Conservation (phyloP, 2,329 filamentous ascomycete species). For the Alternaria sp. region DNA sequence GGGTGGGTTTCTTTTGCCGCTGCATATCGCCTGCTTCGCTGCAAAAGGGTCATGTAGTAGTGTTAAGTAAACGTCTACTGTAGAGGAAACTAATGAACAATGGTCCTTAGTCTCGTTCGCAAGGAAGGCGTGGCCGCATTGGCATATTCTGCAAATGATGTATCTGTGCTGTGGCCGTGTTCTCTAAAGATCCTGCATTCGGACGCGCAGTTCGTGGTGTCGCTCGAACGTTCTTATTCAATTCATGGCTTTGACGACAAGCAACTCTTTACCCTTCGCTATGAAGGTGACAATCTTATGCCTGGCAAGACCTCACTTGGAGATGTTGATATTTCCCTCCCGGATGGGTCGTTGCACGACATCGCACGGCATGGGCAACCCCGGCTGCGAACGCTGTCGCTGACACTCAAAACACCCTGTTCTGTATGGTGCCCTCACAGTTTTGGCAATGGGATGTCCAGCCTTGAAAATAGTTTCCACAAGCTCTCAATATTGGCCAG, state of each 20-base stretch:
- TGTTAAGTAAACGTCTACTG: too few species aligned
- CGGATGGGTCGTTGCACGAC: not conserved
- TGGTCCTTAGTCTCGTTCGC: conserved; percentile 10
- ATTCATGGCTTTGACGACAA: too few species aligned
- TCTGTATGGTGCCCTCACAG: conserved; percentile 9
- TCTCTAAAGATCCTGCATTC: not conserved
- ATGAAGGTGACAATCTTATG: too few species aligned
- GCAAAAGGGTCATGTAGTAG: too few species aligned
- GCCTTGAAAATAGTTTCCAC: not conserved
- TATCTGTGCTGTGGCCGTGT: conserved; percentile 7
- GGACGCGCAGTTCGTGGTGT: too few species aligned
- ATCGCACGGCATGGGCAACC: conserved; percentile 14
- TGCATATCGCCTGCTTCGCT: too few species aligned
- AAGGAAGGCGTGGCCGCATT: conserved; percentile 12
- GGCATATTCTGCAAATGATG: conserved; percentile 10
- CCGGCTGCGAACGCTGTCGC: conserved; percentile 4
- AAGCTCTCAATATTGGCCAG: too few species aligned
- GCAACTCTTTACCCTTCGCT: too few species aligned
- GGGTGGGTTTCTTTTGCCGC: too few species aligned
- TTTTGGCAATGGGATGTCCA: not conserved
- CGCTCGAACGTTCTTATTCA: too few species aligned
- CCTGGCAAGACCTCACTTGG: too few species aligned
- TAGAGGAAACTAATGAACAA: not conserved
- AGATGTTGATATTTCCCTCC: too few species aligned
- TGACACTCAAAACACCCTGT: conserved; percentile 10